phyloP scores from a whole-genome alignment of 176 grass and related monocot species.

The Cymbopogon citratus region DNA sequence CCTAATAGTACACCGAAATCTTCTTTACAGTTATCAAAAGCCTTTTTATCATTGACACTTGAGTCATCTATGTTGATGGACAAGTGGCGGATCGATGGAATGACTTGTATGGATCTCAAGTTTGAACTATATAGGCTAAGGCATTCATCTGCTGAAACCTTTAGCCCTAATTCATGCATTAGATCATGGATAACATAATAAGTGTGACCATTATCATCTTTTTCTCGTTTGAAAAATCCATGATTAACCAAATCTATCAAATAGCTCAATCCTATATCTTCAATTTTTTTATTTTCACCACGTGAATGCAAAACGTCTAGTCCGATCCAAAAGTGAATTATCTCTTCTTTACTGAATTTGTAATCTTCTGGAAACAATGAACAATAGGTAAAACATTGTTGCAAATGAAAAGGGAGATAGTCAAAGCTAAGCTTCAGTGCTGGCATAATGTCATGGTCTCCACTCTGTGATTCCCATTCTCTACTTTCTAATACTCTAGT shows the following conservation, averaged over 20 bases:
- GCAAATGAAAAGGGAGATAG: conserved; percentile 26
- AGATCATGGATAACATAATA: conserved; percentile 27
- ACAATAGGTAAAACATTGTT: conserved; percentile 29
- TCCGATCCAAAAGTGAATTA: conserved; percentile 24
- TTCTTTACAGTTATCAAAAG: neutral
- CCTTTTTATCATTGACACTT: neutral
- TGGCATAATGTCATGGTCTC: conserved; percentile 20
- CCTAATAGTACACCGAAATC: neutral
- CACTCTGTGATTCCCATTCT: neutral
- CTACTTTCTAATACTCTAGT: neutral
- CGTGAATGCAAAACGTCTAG: neutral
- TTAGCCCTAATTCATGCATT: conserved; percentile 7
- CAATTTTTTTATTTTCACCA: neutral
- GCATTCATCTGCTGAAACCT: conserved; percentile 19
- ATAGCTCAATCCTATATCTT: neutral
- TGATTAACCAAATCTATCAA: neutral
- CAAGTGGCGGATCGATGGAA: conserved; percentile 15
- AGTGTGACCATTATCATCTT: neutral
- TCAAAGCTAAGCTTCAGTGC: conserved; percentile 30
- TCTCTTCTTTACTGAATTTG: neutral
- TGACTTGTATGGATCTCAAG: neutral
- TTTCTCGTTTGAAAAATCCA: neutral
- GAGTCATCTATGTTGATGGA: neutral
- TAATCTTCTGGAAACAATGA: conserved; percentile 23
- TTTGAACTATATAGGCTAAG: neutral